Evolutionary conservation across 768 basidiomycete species (phyloP).

Genomic region (Coprinopsis strossmayeri): DNA sequence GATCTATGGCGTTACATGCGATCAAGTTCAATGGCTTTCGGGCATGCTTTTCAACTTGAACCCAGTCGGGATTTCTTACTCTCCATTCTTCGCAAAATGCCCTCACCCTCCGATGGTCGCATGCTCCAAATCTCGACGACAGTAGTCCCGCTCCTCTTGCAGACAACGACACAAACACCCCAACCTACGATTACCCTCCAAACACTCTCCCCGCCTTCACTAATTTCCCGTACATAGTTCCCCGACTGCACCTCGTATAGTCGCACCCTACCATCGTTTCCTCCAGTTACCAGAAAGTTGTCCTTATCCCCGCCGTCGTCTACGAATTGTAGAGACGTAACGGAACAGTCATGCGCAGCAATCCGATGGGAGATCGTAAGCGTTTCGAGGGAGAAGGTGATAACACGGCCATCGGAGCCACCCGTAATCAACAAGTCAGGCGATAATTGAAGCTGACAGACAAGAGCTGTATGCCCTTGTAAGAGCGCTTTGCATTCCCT

Average conservation of each 20-base stretch:
- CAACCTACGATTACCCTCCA: constrained; percentile 78
- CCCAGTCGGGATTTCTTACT: too few relatives aligned
- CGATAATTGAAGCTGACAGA: constrained; percentile 83
- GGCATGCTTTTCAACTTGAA: too few relatives aligned
- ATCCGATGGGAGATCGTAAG: constrained; percentile 53
- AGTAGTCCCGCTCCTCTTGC: constrained; percentile 73
- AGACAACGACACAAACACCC: constrained; percentile 69
- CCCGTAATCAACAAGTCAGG: constrained; percentile 69
- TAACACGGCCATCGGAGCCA: constrained; percentile 77
- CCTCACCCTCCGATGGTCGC: too few relatives aligned
- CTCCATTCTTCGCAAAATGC: too few relatives aligned
- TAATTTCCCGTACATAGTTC: constrained; percentile 67
- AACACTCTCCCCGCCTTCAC: constrained; percentile 69
- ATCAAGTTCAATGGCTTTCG: too few relatives aligned
- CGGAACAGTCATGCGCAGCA: constrained; percentile 82
- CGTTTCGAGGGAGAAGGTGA: constrained; percentile 33
- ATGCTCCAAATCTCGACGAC: constrained; percentile 86
- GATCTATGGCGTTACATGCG: too few relatives aligned
- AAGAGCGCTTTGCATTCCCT: constrained; percentile 81
- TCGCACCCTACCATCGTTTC: constrained; percentile 79
- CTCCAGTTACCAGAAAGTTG: constrained; percentile 75
- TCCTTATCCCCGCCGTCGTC: constrained; percentile 18
- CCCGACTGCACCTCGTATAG: constrained; percentile 67
- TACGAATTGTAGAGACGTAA: constrained; percentile 87
- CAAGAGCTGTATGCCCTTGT: constrained; percentile 87